Evolutionary conservation across 306 rosid species (phyloP).

Genomic region (Trifolium pratense): DNA sequence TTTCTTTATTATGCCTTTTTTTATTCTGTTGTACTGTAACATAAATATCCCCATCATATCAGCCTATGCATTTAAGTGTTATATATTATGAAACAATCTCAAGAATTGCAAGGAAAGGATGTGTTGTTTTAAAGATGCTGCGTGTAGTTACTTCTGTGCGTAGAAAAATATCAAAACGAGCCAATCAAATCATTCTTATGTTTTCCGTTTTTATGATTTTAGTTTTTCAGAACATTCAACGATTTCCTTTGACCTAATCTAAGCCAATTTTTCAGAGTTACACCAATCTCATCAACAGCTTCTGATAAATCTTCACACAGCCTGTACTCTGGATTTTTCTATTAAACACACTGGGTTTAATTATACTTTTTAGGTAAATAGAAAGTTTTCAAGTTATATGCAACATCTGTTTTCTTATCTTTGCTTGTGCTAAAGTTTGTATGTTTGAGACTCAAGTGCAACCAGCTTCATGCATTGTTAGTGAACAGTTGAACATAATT

Average conservation of each 20-base stretch:
- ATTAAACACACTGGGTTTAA: conserved; percentile 7
- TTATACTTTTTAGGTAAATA: conserved; percentile 9
- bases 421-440: neutral
- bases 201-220: neutral
- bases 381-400: neutral
- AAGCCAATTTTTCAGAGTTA: conserved; percentile 12
- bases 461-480: conserved; percentile 23
- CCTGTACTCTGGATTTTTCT: neutral
- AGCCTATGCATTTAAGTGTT: neutral
- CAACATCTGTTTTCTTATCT: neutral
- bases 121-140: neutral
- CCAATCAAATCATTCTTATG: neutral
- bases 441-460: conserved; percentile 4
- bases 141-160: neutral
- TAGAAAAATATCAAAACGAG: neutral
- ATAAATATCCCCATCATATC: neutral
- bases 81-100: neutral
- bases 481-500: neutral
- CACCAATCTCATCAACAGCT: neutral
- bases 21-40: too few species aligned
- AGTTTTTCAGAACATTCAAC: neutral
- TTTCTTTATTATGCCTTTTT: too few species aligned
- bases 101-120: neutral
- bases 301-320: neutral
- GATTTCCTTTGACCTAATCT: neutral